phyloP scores from a whole-genome alignment of 345 rosid species.

The Mangifera indica region DNA sequence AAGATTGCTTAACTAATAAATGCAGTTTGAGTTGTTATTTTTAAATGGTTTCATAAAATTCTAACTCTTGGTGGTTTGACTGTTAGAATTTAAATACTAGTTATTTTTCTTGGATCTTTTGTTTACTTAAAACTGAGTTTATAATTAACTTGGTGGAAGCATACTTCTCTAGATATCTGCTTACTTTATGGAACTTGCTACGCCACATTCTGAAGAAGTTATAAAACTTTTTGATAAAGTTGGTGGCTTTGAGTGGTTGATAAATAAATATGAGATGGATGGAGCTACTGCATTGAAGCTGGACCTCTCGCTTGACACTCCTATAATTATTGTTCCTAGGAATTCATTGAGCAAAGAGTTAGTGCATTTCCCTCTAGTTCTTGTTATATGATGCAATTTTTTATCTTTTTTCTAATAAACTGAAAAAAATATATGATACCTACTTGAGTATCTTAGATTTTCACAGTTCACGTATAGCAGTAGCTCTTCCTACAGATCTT shows the following conservation, averaged over 20 bases:
- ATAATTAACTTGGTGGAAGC: constrained; percentile 16
- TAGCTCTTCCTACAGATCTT: background rate
- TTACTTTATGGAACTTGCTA: constrained; percentile 95
- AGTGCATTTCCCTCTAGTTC: constrained; percentile 29
- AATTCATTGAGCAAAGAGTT: constrained; percentile 90
- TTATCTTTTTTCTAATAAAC: background rate
- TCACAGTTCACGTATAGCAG: background rate
- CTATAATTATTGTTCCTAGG: constrained; percentile 82
- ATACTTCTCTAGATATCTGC: constrained; percentile 62
- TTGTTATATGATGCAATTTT: background rate
- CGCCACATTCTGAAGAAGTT: constrained; percentile 91
- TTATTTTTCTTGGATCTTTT: background rate
- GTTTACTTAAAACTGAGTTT: background rate
- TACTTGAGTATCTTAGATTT: constrained; percentile 12
- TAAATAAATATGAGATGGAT: constrained; percentile 93
- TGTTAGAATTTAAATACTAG: background rate
- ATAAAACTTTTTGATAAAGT: constrained; percentile 96
- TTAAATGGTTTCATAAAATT: constrained; percentile 5
- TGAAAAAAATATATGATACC: background rate
- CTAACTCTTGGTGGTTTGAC: background rate
- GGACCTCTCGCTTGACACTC: constrained; percentile 93
- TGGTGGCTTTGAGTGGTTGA: constrained; percentile 97
- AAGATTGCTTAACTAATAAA: background rate
- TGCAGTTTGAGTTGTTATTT: background rate
- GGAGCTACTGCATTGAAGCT: constrained; percentile 91